Evolutionary conservation across 768 basidiomycete genomes (phyloP).

Genomic region (Russula griseocarnosa): DNA sequence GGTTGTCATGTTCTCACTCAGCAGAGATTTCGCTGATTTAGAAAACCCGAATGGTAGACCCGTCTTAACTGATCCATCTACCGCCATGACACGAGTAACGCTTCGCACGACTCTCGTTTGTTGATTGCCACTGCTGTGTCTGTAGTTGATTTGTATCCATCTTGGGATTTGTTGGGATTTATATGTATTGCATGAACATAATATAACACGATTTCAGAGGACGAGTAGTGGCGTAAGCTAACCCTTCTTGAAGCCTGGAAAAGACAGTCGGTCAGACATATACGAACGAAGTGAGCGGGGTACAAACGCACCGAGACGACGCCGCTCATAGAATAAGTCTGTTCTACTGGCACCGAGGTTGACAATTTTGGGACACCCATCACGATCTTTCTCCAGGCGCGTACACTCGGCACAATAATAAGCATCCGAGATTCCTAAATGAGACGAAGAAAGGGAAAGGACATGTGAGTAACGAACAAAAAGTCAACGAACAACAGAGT

Average conservation of each 20-base stretch:
- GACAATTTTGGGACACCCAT: constrained; percentile 98
- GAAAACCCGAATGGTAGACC: constrained; percentile 12
- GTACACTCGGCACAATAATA: constrained; percentile 99
- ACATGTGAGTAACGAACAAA: background rate
- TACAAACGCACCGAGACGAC: constrained; percentile 63
- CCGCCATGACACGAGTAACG: constrained; percentile 5
- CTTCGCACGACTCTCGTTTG: background rate
- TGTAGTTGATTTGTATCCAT: background rate
- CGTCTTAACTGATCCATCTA: constrained; percentile 18
- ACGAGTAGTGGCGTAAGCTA: constrained; percentile 28
- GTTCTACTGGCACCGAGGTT: constrained; percentile 93
- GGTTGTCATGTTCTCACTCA: background rate
- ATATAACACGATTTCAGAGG: constrained; percentile 5
- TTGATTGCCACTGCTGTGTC: background rate
- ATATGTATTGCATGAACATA: background rate
- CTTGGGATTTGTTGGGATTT: background rate
- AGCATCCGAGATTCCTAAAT: constrained; percentile 90
- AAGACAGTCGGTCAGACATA: constrained; percentile 4
- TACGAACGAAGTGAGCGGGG: background rate
- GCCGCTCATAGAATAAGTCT: constrained; percentile 87
- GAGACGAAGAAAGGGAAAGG: background rate
- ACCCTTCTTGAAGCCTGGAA: constrained; percentile 66
- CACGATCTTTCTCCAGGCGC: constrained; percentile 93
- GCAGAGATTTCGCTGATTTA: constrained; percentile 21
- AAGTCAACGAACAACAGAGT: background rate